Conservation (phyloP, 306 rosid species). For the Fragaria nilgerrensis region DNA sequence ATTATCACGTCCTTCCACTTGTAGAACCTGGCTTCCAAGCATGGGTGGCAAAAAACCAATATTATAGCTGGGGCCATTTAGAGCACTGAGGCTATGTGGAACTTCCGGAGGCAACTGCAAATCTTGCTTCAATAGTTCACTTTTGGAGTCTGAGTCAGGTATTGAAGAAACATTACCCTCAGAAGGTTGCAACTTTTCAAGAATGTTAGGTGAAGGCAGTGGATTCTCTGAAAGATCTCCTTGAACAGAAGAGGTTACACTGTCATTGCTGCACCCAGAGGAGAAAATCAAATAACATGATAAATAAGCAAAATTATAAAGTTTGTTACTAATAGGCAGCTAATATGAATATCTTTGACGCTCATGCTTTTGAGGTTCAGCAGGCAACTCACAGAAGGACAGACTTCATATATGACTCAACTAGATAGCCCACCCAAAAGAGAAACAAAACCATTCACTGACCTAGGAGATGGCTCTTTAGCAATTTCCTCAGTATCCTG, state of each 20-base stretch:
- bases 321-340: not conserved
- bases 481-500: constrained; percentile 35
- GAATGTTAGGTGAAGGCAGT: constrained; percentile 34
- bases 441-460: constrained; percentile 33
- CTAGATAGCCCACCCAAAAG: not conserved
- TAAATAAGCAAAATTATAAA: not conserved
- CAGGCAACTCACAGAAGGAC: not conserved
- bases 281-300: not conserved
- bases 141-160: constrained; percentile 32
- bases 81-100: constrained; percentile 34
- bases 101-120: constrained; percentile 40
- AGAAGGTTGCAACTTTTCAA: constrained; percentile 33
- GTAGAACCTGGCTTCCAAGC: constrained; percentile 31
- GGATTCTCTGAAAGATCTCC: constrained; percentile 43
- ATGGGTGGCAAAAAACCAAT: constrained; percentile 31
- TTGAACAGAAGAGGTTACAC: constrained; percentile 27
- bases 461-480: constrained; percentile 52
- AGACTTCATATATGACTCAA: not conserved
- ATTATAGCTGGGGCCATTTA: constrained; percentile 28
- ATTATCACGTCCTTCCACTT: constrained; percentile 26
- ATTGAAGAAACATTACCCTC: constrained; percentile 32
- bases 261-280: constrained; percentile 46
- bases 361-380: not conserved
- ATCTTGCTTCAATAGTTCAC: constrained; percentile 50
- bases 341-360: not conserved